A percentile compares a stretch with the other conserved stretches of the same genome.
These are phyloP conservation scores for Colletotrichum euphorbiae DNA, from an alignment of 2,329 filamentous ascomycete genomes.

Conservation along the genomic window DNA sequence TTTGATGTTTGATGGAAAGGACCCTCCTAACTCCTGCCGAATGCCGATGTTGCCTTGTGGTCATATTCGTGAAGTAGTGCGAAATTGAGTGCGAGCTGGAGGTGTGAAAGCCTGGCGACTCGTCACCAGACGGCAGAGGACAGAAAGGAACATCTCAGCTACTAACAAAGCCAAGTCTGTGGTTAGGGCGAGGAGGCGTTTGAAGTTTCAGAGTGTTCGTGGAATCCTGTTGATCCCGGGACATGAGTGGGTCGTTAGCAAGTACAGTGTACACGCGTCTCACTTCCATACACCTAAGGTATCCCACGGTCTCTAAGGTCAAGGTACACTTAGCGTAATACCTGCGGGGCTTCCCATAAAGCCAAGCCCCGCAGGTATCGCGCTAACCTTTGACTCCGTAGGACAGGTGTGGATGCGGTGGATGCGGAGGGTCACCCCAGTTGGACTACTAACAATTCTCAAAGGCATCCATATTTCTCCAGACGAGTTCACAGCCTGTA, in stretches of 20 bases:
- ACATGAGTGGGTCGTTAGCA: slow-evolving; percentile 28
- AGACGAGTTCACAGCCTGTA: background rate
- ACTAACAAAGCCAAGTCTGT: slow-evolving; percentile 35
- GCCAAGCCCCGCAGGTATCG: too few species aligned
- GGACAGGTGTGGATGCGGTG: too few species aligned
- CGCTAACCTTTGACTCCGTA: too few species aligned
- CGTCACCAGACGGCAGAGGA: background rate
- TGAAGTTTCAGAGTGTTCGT: slow-evolving; percentile 40
- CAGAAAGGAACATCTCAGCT: slow-evolving; percentile 1
- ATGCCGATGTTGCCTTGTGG: background rate
- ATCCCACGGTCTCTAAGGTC: too few species aligned
- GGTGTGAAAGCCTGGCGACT: too few species aligned
- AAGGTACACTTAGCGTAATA: too few species aligned
- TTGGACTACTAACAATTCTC: slow-evolving; percentile 17
- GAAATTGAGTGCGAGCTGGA: too few species aligned
- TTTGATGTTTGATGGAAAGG: slow-evolving; percentile 10
- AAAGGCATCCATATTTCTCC: slow-evolving; percentile 22
- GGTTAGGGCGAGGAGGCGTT: slow-evolving; percentile 24
- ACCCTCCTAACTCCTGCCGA: slow-evolving; percentile 2
- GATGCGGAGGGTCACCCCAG: slow-evolving; percentile 20
- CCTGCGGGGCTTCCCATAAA: too few species aligned
- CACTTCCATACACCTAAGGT: too few species aligned
- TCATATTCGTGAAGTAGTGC: background rate
- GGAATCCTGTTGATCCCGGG: slow-evolving; percentile 32
- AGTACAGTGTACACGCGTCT: slow-evolving; percentile 39